These are phyloP conservation scores for Cyberlindnera mississippiensis DNA, from an alignment of 805 yeast genomes.

Conservation along the genomic window DNA sequence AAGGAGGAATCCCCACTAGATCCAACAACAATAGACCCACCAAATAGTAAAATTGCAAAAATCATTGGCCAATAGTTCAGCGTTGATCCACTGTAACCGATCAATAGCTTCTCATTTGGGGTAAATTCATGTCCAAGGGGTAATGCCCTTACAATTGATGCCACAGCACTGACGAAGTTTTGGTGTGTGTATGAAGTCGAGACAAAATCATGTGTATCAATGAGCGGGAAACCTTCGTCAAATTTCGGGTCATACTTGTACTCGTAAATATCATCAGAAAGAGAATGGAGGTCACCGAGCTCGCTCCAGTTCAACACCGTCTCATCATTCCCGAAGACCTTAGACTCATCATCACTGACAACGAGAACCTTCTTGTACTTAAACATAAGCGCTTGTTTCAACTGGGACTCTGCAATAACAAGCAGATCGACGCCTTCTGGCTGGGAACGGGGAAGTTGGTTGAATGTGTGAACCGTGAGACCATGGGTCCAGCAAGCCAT, in stretches of 20 bases:
- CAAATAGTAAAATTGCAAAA: conserved; percentile 31
- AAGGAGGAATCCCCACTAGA: conserved; percentile 15
- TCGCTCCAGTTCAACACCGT: conserved; percentile 28
- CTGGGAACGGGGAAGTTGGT: conserved; percentile 29
- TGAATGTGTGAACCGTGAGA: conserved; percentile 38
- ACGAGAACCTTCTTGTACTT: conserved; percentile 33
- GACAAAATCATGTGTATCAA: conserved; percentile 30
- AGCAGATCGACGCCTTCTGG: conserved; percentile 29
- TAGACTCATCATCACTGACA: conserved; percentile 21
- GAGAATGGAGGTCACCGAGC: conserved; percentile 12
- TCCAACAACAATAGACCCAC: conserved; percentile 32
- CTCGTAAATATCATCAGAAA: conserved; percentile 11
- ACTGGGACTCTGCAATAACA: conserved; percentile 27
- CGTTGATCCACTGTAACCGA: conserved; percentile 26
- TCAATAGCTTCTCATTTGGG: conserved; percentile 28
- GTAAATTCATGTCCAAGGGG: conserved; percentile 36
- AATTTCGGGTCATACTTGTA: conserved; percentile 30
- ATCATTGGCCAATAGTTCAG: conserved; percentile 43
- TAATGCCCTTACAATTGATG: conserved; percentile 40
- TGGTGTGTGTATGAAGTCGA: conserved; percentile 43
- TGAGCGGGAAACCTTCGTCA: conserved; percentile 31
- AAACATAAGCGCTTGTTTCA: conserved; percentile 22
- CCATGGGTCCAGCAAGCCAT: conserved; percentile 43
- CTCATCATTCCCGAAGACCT: neutral
- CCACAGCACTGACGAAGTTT: conserved; percentile 49